Evolutionary conservation across 225 moss, liverwort and hornwort genomes (phyloP).

Genomic region (Marchantia polymorpha): DNA sequence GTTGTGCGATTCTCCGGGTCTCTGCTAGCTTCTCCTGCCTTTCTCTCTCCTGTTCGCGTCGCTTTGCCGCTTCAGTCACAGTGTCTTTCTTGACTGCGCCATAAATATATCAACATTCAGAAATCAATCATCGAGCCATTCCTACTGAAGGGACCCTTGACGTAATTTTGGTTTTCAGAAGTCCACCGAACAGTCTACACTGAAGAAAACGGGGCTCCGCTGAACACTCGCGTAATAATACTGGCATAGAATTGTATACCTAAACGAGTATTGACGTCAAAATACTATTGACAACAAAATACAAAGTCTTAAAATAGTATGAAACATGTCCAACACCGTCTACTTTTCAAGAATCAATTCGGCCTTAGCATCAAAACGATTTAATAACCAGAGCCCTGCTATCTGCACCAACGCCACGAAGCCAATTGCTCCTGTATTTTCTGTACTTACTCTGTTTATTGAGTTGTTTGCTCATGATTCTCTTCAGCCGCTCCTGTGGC

Average conservation of each 20-base stretch:
- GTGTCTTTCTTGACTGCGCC: slow-evolving; percentile 85
- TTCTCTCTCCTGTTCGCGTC: slow-evolving; percentile 91
- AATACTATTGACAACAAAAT: too few relatives aligned
- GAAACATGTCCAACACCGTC: too few relatives aligned
- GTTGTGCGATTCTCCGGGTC: slow-evolving; percentile 86
- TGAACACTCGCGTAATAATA: too few relatives aligned
- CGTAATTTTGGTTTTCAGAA: background rate
- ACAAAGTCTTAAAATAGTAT: too few relatives aligned
- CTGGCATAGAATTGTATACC: too few relatives aligned
- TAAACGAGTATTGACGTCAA: too few relatives aligned
- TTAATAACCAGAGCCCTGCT: background rate
- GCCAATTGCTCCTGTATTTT: too few relatives aligned
- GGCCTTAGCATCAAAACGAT: background rate
- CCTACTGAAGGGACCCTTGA: background rate
- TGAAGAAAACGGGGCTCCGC: background rate
- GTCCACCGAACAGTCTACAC: background rate
- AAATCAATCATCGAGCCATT: background rate
- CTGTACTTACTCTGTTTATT: slow-evolving; percentile 67
- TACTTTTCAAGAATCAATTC: too few relatives aligned
- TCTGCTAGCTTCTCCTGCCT: slow-evolving; percentile 97
- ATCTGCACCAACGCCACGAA: background rate
- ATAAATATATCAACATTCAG: background rate
- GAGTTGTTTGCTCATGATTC: slow-evolving; percentile 98
- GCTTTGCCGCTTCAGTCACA: slow-evolving; percentile 90
- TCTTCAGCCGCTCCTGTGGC: slow-evolving; percentile 89